phyloP scores from a whole-genome alignment of 106 monocot species.

The Dendrobium chrysotoxum region DNA sequence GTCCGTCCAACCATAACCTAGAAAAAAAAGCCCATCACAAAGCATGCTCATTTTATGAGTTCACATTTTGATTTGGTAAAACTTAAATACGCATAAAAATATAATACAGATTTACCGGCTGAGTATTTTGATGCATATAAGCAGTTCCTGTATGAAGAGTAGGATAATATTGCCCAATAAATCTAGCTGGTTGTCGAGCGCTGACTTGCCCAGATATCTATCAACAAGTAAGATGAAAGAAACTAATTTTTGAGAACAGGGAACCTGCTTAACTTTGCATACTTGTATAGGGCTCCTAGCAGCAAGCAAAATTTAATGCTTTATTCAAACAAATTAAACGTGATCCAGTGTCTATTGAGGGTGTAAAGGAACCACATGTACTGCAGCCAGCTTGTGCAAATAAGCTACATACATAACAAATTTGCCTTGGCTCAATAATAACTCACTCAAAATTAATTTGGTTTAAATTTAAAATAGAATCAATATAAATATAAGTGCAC shows the following conservation, averaged over 20 bases:
- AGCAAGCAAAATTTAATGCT: neutral
- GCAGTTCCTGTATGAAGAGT: conserved; percentile 28
- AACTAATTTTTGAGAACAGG: neutral
- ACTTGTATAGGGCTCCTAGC: neutral
- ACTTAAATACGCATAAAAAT: conserved; percentile 1
- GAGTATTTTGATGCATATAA: conserved; percentile 35
- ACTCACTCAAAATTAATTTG: too few relatives aligned
- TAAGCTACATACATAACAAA: too few relatives aligned
- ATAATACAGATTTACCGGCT: conserved; percentile 20
- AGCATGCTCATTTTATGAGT: neutral
- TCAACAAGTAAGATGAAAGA: conserved; percentile 6
- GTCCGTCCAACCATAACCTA: conserved; percentile 39
- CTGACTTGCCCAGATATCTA: conserved; percentile 31
- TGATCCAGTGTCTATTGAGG: neutral
- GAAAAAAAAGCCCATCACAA: neutral
- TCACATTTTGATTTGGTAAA: neutral
- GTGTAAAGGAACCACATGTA: neutral
- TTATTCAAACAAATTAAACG: neutral
- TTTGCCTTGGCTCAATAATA: too few relatives aligned
- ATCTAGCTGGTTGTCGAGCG: conserved; percentile 23
- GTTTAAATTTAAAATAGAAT: too few relatives aligned
- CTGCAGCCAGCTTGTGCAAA: neutral
- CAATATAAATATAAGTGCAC: too few relatives aligned
- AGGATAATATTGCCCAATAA: conserved; percentile 25
- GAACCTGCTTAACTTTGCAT: neutral